These are phyloP conservation scores for Argentina anserina DNA, from an alignment of 306 rosid genomes.

Conservation along the genomic window DNA sequence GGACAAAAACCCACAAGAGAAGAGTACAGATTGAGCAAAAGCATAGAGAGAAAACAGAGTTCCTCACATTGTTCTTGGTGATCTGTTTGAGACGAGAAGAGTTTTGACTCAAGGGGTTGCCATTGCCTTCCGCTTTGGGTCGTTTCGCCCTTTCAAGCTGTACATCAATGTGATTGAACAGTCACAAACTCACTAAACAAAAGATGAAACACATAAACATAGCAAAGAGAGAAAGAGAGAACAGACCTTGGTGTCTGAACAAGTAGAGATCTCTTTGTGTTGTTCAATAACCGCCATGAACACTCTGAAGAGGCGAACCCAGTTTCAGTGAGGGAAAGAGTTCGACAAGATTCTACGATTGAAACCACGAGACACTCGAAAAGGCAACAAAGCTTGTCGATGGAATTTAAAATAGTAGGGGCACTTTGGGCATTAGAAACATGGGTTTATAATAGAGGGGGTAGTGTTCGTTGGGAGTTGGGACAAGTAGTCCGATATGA, in stretches of 20 bases:
- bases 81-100: neutral
- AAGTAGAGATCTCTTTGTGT: neutral
- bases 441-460: too few species aligned
- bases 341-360: too few species aligned
- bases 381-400: neutral
- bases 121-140: neutral
- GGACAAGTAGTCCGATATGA: too few species aligned
- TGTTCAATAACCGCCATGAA: slow-evolving; percentile 14
- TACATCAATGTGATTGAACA: neutral
- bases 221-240: neutral
- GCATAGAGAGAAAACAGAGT: neutral
- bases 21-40: neutral
- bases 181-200: neutral
- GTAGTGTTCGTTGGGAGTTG: too few species aligned
- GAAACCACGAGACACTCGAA: neutral
- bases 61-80: slow-evolving; percentile 18
- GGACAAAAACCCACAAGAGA: neutral
- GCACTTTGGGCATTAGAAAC: neutral
- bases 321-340: neutral
- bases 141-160: slow-evolving; percentile 18
- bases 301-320: neutral
- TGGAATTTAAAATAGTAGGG: neutral
- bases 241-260: slow-evolving; percentile 19
- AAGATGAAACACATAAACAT: neutral
- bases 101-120: neutral